A percentile compares a stretch with the other conserved stretches of the same genome.
These are phyloP conservation scores for Cyamopsis tetragonoloba DNA, from an alignment of 306 rosid genomes.

Conservation along the genomic window DNA sequence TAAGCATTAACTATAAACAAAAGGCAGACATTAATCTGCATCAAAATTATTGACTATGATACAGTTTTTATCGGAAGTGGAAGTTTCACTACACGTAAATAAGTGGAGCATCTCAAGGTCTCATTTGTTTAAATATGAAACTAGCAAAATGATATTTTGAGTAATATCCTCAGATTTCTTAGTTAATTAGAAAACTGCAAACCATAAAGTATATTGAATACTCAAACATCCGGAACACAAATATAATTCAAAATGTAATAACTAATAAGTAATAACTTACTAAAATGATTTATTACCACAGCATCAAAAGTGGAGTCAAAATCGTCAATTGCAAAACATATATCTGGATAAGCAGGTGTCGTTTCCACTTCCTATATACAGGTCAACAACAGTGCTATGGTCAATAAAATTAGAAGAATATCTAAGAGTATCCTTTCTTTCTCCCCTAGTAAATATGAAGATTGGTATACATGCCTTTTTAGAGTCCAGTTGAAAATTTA, in stretches of 20 bases:
- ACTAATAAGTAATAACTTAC: background rate
- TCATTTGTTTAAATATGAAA: constrained; percentile 11
- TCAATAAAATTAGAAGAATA: constrained; percentile 26
- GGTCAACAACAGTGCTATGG: constrained; percentile 24
- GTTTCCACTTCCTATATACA: constrained; percentile 89
- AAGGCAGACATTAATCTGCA: constrained; percentile 8
- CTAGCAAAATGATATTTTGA: constrained; percentile 13
- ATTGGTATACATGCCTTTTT: constrained; percentile 55
- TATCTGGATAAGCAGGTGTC: constrained; percentile 97
- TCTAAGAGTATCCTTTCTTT: background rate
- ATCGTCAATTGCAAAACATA: constrained; percentile 95
- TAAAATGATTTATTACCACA: constrained; percentile 62
- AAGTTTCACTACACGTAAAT: background rate
- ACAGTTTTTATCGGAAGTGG: background rate
- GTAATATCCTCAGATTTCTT: background rate
- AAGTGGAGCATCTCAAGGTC: constrained; percentile 14
- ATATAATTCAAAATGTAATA: constrained; percentile 6
- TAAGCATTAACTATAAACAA: constrained; percentile 11
- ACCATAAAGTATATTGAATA: constrained; percentile 3
- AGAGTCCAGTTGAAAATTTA: constrained; percentile 89
- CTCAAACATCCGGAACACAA: background rate
- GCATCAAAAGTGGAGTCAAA: constrained; percentile 99
- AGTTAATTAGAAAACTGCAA: constrained; percentile 9
- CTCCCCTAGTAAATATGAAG: background rate
- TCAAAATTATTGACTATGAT: background rate